These are phyloP conservation scores for Aspergillus hancockii DNA, from an alignment of 495 filamentous ascomycete genomes.

Conservation along the genomic window DNA sequence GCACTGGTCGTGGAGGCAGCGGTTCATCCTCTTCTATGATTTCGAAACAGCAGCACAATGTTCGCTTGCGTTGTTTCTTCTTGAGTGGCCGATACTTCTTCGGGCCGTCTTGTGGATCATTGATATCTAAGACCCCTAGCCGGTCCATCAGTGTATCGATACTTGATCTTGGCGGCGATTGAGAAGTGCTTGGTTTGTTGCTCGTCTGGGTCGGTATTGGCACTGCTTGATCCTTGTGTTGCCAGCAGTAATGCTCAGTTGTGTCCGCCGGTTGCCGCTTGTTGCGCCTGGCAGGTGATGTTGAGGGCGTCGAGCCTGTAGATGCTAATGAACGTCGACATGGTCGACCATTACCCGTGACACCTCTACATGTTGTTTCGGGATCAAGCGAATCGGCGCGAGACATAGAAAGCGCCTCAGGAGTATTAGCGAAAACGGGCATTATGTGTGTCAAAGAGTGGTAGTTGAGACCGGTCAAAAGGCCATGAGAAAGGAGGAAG, in stretches of 20 bases:
- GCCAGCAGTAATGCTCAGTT: constrained; percentile 80
- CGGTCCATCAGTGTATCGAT: constrained; percentile 81
- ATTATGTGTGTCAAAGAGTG: constrained; percentile 42
- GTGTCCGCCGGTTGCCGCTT: constrained; percentile 41
- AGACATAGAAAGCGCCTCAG: constrained; percentile 72
- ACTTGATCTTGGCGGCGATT: constrained; percentile 63
- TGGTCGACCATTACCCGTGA: constrained; percentile 73
- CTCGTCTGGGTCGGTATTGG: constrained; percentile 23
- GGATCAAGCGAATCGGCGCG: constrained; percentile 84
- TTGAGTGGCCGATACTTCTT: constrained; percentile 19
- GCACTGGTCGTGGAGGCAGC: constrained; percentile 10
- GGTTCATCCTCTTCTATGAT: constrained; percentile 24
- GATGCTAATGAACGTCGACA: constrained; percentile 70
- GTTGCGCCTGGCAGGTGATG: constrained; percentile 38
- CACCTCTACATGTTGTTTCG: constrained; percentile 80
- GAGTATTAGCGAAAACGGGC: constrained; percentile 80
- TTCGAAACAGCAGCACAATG: constrained; percentile 42
- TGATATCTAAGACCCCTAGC: constrained; percentile 69
- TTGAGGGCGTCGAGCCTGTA: constrained; percentile 34
- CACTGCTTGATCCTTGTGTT: constrained; percentile 85
- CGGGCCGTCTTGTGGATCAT: constrained; percentile 27
- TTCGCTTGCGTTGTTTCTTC: constrained; percentile 23
- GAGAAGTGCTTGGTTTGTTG: constrained; percentile 20
- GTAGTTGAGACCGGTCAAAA: constrained; percentile 9
- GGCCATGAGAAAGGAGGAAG: constrained; percentile 11